These are phyloP conservation scores for Phaseolus coccineus DNA, from an alignment of 331 rosid species.

Conservation along the genomic window DNA sequence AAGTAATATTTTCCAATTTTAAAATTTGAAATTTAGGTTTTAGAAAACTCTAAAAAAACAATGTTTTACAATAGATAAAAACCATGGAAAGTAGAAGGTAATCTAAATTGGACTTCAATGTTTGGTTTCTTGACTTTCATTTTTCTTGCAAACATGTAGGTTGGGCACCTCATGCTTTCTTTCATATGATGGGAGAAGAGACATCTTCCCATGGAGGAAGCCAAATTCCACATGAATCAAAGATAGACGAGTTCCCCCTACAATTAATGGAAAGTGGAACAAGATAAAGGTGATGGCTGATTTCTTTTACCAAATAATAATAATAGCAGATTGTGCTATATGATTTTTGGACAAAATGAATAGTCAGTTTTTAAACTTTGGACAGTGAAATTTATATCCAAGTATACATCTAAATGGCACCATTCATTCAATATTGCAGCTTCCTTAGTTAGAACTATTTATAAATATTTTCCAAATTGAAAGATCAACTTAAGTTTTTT, in stretches of 20 bases:
- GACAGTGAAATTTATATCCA: background rate
- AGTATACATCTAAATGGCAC: background rate
- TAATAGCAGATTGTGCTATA: background rate
- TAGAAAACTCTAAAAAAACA: background rate
- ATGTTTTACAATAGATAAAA: background rate
- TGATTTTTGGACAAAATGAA: background rate
- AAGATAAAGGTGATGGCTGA: conserved; percentile 14
- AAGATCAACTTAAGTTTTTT: background rate
- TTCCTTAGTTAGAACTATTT: background rate
- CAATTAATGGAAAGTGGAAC: conserved; percentile 36
- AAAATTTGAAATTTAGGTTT: background rate
- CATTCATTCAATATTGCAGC: background rate
- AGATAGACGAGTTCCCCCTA: background rate
- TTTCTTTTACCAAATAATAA: background rate
- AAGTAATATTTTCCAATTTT: background rate
- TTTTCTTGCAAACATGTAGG: conserved; percentile 53
- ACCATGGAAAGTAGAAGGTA: too few relatives aligned
- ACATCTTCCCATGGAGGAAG: background rate
- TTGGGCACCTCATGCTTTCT: conserved; percentile 86
- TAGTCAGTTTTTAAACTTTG: background rate
- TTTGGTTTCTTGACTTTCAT: background rate
- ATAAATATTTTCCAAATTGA: background rate
- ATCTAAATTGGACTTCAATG: too few relatives aligned
- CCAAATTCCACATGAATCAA: background rate
- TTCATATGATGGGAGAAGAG: conserved; percentile 50